Conservation (phyloP, 306 rosid genomes). For the Cicer pinnatifidum region DNA sequence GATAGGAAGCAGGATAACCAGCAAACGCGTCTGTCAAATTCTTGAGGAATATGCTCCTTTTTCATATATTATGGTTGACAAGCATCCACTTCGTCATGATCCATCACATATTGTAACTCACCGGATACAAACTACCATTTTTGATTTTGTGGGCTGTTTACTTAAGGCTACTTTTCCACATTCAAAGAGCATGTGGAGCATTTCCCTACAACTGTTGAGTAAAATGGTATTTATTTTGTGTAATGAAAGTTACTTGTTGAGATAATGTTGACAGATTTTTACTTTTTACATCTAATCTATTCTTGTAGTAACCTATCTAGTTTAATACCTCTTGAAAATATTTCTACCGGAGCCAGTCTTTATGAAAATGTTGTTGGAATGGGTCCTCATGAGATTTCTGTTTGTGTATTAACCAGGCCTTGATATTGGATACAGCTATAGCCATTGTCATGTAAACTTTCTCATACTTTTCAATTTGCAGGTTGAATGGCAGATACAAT, state of each 20-base stretch:
- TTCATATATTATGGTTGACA: constrained; percentile 83
- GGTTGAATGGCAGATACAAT: constrained; percentile 85
- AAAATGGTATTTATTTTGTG: constrained; percentile 62
- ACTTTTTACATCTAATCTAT: constrained; percentile 30
- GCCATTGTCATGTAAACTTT: constrained; percentile 34
- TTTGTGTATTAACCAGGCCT: constrained; percentile 33
- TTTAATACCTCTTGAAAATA: constrained; percentile 29
- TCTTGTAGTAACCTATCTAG: constrained; percentile 23
- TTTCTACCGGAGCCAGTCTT: constrained; percentile 25
- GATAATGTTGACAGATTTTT: constrained; percentile 26
- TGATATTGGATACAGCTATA: constrained; percentile 32
- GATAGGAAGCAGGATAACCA: constrained; percentile 94
- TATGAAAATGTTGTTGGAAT: constrained; percentile 34
- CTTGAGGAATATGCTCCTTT: constrained; percentile 75
- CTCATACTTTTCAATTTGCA: constrained; percentile 44
- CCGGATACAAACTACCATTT: constrained; percentile 70
- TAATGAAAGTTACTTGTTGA: constrained; percentile 32
- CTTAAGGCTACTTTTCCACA: constrained; percentile 55
- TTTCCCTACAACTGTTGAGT: constrained; percentile 63
- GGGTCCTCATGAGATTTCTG: constrained; percentile 8
- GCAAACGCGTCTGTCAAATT: constrained; percentile 83
- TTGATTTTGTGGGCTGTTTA: constrained; percentile 65
- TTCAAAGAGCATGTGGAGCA: constrained; percentile 59
- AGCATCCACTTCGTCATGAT: constrained; percentile 87
- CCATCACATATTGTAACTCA: constrained; percentile 91